Conservation (phyloP, 257 asterid genomes). For the Scutellaria barbata region DNA sequence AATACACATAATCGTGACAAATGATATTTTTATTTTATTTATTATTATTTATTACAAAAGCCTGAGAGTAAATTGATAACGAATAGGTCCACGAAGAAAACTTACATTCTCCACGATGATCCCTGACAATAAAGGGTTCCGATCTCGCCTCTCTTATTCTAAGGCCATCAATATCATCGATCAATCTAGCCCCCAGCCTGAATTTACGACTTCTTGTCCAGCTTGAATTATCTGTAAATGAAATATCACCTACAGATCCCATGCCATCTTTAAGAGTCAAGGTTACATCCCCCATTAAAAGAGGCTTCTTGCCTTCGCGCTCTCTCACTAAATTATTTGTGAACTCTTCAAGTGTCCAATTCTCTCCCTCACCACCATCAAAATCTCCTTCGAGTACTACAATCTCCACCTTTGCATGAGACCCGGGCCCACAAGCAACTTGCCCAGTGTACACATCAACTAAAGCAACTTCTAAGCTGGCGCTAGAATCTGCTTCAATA, state of each 20-base stretch:
- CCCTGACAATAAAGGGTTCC: slow-evolving; percentile 79
- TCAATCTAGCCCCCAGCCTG: slow-evolving; percentile 76
- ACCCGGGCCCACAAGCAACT: slow-evolving; percentile 64
- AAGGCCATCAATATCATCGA: slow-evolving; percentile 56
- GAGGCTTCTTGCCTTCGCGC: slow-evolving; percentile 81
- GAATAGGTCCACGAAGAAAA: slow-evolving; percentile 15
- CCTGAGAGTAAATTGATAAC: neutral
- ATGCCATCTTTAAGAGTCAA: slow-evolving; percentile 65
- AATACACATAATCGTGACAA: neutral
- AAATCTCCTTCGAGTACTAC: slow-evolving; percentile 91
- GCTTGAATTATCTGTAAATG: slow-evolving; percentile 89
- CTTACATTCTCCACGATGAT: slow-evolving; percentile 95
- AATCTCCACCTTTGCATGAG: slow-evolving; percentile 73
- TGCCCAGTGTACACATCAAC: slow-evolving; percentile 61
- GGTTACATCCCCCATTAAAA: slow-evolving; percentile 69
- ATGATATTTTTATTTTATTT: no score
- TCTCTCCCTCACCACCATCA: slow-evolving; percentile 62
- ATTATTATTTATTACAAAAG: no score
- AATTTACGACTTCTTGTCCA: slow-evolving; percentile 97
- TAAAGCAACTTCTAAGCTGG: slow-evolving; percentile 60
- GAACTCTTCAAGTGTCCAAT: slow-evolving; percentile 74
- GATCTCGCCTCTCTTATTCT: slow-evolving; percentile 80
- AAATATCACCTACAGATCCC: slow-evolving; percentile 63
- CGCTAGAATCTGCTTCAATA: slow-evolving; percentile 72
- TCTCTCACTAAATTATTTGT: slow-evolving; percentile 71